A percentile compares a stretch with the other conserved stretches of the same genome.
Evolutionary conservation across 768 basidiomycete species (phyloP).

Genomic region (Chiua virens): DNA sequence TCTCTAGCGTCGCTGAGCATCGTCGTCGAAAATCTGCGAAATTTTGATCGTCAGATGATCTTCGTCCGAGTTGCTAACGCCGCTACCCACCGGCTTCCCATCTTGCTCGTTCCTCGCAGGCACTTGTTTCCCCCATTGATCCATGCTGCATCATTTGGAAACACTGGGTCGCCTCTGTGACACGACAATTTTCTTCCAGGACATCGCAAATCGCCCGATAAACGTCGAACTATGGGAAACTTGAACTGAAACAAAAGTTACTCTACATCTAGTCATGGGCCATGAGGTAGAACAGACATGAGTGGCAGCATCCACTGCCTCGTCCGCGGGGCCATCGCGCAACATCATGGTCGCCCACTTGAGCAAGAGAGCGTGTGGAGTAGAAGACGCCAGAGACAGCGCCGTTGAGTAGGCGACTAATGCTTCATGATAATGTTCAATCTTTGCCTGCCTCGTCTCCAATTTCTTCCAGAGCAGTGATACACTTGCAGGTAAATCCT

Average conservation of each 20-base stretch:
- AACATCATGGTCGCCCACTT: neutral
- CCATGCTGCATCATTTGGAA: neutral
- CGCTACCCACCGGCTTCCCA: slow-evolving; percentile 4
- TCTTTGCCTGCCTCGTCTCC: neutral
- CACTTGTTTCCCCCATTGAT: neutral
- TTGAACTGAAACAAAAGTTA: neutral
- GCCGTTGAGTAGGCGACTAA: neutral
- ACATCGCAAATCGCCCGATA: neutral
- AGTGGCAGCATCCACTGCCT: neutral
- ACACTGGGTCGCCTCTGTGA: neutral
- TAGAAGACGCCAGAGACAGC: neutral
- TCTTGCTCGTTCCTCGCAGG: neutral
- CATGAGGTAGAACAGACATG: no score
- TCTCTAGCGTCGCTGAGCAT: neutral
- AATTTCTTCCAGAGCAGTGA: neutral
- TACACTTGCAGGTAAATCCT: neutral
- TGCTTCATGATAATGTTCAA: neutral
- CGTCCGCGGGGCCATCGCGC: neutral
- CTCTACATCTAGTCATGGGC: no score
- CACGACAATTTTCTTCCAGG: neutral
- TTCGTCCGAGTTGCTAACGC: no score
- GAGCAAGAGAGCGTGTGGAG: neutral
- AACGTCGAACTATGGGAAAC: neutral
- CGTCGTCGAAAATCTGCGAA: neutral
- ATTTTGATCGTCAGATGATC: neutral